These are phyloP conservation scores for Chalciporus piperatus DNA, from an alignment of 768 basidiomycete species.

Conservation along the genomic window DNA sequence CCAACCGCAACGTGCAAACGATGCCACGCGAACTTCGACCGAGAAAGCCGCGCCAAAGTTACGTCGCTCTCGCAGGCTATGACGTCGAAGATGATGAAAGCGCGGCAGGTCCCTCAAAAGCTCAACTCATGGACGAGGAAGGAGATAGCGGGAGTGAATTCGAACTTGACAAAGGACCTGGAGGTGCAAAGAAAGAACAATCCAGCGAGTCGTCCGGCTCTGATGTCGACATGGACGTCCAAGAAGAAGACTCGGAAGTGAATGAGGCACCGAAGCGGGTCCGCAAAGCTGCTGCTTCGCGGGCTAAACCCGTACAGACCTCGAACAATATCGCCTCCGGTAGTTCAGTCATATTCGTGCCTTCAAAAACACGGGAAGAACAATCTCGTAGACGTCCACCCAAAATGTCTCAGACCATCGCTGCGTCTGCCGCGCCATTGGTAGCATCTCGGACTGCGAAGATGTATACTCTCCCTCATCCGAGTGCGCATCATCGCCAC, in stretches of 20 bases:
- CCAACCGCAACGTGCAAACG: background rate
- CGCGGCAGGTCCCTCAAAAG: conserved; percentile 42
- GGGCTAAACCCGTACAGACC: background rate
- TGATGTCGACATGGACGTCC: conserved; percentile 22
- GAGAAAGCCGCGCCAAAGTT: conserved; percentile 51
- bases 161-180: conserved; percentile 38
- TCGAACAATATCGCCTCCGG: background rate
- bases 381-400: conserved; percentile 21
- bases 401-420: conserved; percentile 5
- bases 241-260: conserved; percentile 12
- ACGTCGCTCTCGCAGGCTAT: conserved; percentile 38
- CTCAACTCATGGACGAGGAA: conserved; percentile 15
- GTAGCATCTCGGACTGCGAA: conserved; percentile 28
- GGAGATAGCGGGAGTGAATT: conserved; percentile 55
- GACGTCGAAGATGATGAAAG: conserved; percentile 30
- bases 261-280: conserved; percentile 13
- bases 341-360: background rate
- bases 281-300: conserved; percentile 7
- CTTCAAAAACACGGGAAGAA: conserved; percentile 14
- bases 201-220: conserved; percentile 35
- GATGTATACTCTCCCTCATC: conserved; percentile 58
- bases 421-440: conserved; percentile 5
- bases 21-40: conserved; percentile 60
- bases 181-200: conserved; percentile 29
- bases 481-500: conserved; percentile 72